Evolutionary conservation across 768 basidiomycete genomes (phyloP), one percentile per base, ranked within the genome.

Genomic region (Mycena rosella): DNA sequence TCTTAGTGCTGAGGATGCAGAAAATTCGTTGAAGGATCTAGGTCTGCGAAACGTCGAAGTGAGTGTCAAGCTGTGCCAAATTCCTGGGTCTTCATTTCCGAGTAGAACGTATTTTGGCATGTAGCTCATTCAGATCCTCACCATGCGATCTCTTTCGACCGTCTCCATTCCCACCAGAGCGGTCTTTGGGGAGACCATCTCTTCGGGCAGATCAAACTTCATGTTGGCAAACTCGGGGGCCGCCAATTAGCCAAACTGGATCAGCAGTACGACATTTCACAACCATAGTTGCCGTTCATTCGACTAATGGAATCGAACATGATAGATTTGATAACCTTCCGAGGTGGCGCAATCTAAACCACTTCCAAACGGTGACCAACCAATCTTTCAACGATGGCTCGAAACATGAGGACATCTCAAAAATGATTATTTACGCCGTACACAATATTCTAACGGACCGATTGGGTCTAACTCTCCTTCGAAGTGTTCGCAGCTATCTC

Each of bases 51-150:
- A 52, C 26, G 64, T 78, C 40, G 60, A 73, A 64, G 77, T 80
- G 58, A 38, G 66, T 60, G 36, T 38, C n/a, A n/a, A 26, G n/a
- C 44, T 61, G 24, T 24, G 4, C 30, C 30, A 27, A 32, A 32
- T 65, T 72, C 26, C 53, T 60, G n/a, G n/a, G n/a, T 52, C 53
- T 27, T 62, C 54, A 18, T 38, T 42, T 47, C 32, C 26, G 0
- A 34, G 24, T 51, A 83, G 82, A 85, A 83, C 74, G 75, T 78
- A 5, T 85, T 85, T 63, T 85, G 82, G 82, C 47, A 27, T 0
- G 36, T 85, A 18, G 42, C 27, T 20, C 34, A 74, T 62, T 82
- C 79, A 7, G 80, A 83, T 67, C 78, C 79, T 10, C 67, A 81
- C 56, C 22, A 38, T 6, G 77, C 80, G 30, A 26, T 79, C 4